Conservation (phyloP, 495 filamentous ascomycete species). For the Tuber umbilicatum region DNA sequence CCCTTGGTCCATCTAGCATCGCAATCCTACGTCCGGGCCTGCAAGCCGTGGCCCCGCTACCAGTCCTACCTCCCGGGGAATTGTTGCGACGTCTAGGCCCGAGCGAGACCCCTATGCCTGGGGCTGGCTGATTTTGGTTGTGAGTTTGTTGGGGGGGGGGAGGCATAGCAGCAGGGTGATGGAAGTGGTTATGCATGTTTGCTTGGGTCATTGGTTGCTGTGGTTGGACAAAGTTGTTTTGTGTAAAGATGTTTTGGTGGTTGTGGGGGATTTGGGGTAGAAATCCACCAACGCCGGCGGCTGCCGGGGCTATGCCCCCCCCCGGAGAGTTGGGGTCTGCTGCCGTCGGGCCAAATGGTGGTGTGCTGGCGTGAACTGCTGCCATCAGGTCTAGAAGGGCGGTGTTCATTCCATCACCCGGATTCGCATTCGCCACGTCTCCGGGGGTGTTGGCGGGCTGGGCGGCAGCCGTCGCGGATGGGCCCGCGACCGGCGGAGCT, state of each 20-base stretch:
- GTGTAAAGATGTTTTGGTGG: background rate
- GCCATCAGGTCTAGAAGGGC: constrained; percentile 1
- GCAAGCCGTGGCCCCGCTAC: constrained; percentile 15
- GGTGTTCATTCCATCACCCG: background rate
- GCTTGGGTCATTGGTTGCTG: background rate
- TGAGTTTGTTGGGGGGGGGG: constrained; percentile 12
- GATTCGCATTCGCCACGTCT: background rate
- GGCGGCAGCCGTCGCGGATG: background rate
- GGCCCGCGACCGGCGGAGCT: background rate
- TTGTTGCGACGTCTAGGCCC: constrained; percentile 28
- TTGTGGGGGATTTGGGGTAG: background rate
- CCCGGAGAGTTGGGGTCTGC: background rate
- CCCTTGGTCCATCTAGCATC: constrained; percentile 39
- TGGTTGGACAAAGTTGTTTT: background rate
- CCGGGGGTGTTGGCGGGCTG: background rate
- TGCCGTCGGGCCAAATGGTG: background rate
- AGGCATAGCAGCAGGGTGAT: background rate
- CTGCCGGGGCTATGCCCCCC: background rate
- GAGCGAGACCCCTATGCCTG: constrained; percentile 11
- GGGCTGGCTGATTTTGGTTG: constrained; percentile 9
- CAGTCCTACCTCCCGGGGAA: constrained; percentile 26
- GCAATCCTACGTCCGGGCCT: constrained; percentile 34
- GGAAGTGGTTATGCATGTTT: background rate
- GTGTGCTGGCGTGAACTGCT: background rate
- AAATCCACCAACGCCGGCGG: background rate